Percentiles rank a stretch among this genome's conserved stretches.
phyloP scores from a whole-genome alignment of 805 yeast genomes.

The Dipodascopsis uninucleata region DNA sequence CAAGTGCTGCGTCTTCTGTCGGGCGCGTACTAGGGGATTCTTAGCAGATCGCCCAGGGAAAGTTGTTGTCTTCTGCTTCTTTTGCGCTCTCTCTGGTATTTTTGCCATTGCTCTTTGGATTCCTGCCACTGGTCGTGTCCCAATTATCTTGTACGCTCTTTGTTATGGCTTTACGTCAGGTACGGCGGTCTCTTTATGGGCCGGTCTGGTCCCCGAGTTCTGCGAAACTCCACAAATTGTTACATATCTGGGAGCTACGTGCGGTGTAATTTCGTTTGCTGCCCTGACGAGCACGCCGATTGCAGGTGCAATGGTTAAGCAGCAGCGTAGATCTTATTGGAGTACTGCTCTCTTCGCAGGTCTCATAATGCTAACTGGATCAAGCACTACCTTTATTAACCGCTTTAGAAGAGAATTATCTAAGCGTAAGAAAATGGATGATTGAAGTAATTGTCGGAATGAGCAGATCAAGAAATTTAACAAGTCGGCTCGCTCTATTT shows the following conservation, averaged over 20 bases:
- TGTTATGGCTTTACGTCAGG: constrained; percentile 37
- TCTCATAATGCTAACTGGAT: constrained; percentile 16
- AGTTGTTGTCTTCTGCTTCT: constrained; percentile 39
- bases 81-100: constrained; percentile 30
- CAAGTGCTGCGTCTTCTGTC: constrained; percentile 40
- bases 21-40: constrained; percentile 49
- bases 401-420: no score
- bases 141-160: constrained; percentile 33
- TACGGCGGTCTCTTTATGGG: constrained; percentile 35
- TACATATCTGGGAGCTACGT: constrained; percentile 56
- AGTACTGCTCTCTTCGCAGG: constrained; percentile 29
- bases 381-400: no score
- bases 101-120: constrained; percentile 38
- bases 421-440: no score
- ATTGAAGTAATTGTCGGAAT: no score
- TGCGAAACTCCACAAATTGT: constrained; percentile 32
- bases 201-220: constrained; percentile 35
- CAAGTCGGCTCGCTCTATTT: no score
- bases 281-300: constrained; percentile 34
- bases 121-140: constrained; percentile 33
- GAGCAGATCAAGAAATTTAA: no score
- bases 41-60: constrained; percentile 50
- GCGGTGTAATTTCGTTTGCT: constrained; percentile 54
- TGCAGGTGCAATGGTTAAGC: constrained; percentile 32
- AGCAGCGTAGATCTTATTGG: constrained; percentile 24